A percentile compares a stretch with the other conserved stretches of the same genome.
Conservation (phyloP, 2,329 filamentous ascomycete genomes). For the Ambrosiella xylebori region DNA sequence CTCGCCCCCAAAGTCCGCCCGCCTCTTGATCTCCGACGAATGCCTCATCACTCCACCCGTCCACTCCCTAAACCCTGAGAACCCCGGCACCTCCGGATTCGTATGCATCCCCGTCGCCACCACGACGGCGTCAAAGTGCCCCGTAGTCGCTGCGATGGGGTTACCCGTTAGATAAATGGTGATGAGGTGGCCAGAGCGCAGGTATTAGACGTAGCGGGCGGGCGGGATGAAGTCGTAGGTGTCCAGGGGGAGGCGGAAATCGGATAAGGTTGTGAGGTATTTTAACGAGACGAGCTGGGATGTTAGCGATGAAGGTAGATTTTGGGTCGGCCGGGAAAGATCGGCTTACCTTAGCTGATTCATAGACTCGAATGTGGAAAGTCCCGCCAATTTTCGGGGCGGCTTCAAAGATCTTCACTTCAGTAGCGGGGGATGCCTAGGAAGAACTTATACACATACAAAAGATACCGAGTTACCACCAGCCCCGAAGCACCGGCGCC, state of each 20-base stretch:
- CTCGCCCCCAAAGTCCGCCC: slow-evolving; percentile 28
- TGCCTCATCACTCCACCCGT: slow-evolving; percentile 20
- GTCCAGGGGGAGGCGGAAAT: slow-evolving; percentile 26
- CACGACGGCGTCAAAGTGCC: slow-evolving; percentile 27
- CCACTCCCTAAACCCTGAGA: slow-evolving; percentile 22
- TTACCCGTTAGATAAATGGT: slow-evolving; percentile 13
- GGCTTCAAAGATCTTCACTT: slow-evolving; percentile 28
- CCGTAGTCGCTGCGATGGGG: slow-evolving; percentile 5
- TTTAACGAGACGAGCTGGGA: slow-evolving; percentile 30
- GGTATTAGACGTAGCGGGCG: slow-evolving; percentile 25
- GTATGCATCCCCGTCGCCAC: slow-evolving; percentile 29
- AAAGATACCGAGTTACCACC: slow-evolving; percentile 25
- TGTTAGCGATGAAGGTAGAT: neutral
- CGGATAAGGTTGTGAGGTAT: slow-evolving; percentile 33
- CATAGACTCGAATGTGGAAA: slow-evolving; percentile 29
- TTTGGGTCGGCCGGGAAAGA: neutral
- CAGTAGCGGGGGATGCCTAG: slow-evolving; percentile 20
- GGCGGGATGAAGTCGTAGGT: slow-evolving; percentile 28
- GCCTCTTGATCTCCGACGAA: slow-evolving; percentile 26
- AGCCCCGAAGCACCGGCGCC: slow-evolving; percentile 28
- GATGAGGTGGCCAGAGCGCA: slow-evolving; percentile 14
- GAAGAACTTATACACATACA: slow-evolving; percentile 23
- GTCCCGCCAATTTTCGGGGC: slow-evolving; percentile 28
- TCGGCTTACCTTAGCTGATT: slow-evolving; percentile 26
- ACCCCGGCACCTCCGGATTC: slow-evolving; percentile 22